Evolutionary conservation across 2,329 filamentous ascomycete species (phyloP), one percentile per base, ranked within the genome.

Genomic region (Talaromyces albobiverticillius): DNA sequence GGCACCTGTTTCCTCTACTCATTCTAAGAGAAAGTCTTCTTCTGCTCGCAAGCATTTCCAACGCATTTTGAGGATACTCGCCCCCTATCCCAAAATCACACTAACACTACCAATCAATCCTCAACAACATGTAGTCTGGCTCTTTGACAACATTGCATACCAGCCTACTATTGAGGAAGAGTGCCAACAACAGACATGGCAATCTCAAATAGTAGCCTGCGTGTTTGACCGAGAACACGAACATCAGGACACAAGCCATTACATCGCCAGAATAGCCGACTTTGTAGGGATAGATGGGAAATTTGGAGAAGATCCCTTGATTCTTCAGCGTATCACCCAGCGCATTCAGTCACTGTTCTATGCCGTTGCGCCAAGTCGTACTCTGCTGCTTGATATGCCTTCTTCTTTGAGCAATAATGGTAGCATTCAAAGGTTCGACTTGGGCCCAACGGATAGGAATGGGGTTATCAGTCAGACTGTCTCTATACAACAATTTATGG

Each of bases 141-240:
- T 96, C 7, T 78, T 96, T 46, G 91, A 97, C 75, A 96, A 94
- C 65, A 93, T 89, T 2, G 92, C 91, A 4, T 93, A 87, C 68
- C 82, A 83, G 57, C 66, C 67, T 58, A 56, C 59, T 6, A 29
- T 29, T 29, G 26, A 29, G 26, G 26, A 29, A 29, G 26, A 29
- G 5, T 6, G 26, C 26, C 26, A 29, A 6, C 26, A 29, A 6
- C 51, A 69, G 67, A 58, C 64, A 50, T 96, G 91, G 90, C 80
- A 89, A 64, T 88, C 88, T 23, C 90, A 96, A 67, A 91, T 92
- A 58, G 85, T 95, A 0, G 84, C 88, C 2, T 89, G 88, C 42
- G 89, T 90, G 54, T 95, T 96, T 62, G 83, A 87, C 64, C 78
- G 89, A 61, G 83, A 85, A 4, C 86, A 87, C 38, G 83, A 85